These are phyloP conservation scores for Hypomontagnella submonticulosa DNA, from an alignment of 495 filamentous ascomycete genomes.

Conservation along the genomic window DNA sequence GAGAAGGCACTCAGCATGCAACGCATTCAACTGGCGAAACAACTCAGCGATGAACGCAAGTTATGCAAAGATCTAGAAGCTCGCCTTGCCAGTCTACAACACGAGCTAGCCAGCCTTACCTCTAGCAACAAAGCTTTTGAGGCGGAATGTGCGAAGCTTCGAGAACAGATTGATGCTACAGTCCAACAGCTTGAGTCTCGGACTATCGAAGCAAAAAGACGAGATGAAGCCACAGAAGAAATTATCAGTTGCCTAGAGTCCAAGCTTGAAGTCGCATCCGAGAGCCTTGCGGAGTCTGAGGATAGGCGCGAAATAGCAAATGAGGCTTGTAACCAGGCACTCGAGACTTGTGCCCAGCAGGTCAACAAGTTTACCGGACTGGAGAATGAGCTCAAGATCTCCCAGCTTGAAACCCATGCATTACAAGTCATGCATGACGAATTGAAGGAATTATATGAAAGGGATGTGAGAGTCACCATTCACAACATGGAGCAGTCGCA, in stretches of 20 bases:
- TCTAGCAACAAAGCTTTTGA: conserved; percentile 11
- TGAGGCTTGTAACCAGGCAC: conserved; percentile 1
- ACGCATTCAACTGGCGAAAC: conserved; percentile 23
- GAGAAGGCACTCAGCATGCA: conserved; percentile 9
- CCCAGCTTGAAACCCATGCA: background rate
- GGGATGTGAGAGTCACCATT: background rate
- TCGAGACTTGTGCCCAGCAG: background rate
- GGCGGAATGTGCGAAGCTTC: conserved; percentile 16
- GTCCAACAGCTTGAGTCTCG: conserved; percentile 5
- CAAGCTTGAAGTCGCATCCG: conserved; percentile 7
- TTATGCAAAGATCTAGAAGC: conserved; percentile 7
- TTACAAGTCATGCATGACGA: background rate
- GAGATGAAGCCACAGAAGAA: background rate
- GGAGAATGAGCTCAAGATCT: background rate
- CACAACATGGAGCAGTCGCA: background rate
- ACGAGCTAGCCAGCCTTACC: conserved; percentile 17
- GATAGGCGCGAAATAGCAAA: too few species aligned
- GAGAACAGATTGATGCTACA: background rate
- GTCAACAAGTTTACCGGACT: background rate
- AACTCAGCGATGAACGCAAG: conserved; percentile 21
- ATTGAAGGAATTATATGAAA: background rate
- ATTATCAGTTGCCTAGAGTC: conserved; percentile 7
- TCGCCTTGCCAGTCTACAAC: conserved; percentile 5
- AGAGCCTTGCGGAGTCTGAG: conserved; percentile 13
- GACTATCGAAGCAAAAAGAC: background rate